Evolutionary conservation across 1,284 basidiomycete species (phyloP), one percentile per base, ranked within the genome.

Genomic region (Malassezia sympodialis): DNA sequence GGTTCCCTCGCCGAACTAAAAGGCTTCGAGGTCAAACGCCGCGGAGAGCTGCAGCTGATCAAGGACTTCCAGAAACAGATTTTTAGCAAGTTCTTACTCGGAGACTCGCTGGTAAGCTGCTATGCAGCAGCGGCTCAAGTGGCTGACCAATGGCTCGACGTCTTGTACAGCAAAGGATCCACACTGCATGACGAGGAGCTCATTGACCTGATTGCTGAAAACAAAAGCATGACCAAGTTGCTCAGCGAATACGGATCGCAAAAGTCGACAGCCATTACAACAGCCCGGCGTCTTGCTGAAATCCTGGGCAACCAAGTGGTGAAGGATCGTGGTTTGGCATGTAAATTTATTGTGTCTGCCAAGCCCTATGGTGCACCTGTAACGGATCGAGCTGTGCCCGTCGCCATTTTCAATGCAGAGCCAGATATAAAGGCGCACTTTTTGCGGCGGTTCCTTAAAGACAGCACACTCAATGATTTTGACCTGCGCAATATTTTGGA

Each of bases 61-160:
- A 99, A 99, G 78, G 94, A 93, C 66, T 99, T 99, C 81, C 94
- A 99, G 75, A 90, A 89, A 6, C 89, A 94, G 69, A 90, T 99
- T 69, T 99, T 99, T 75, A 90, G 94, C 77, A 93, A 88, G 72
- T 99, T 98, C 79, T 77, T 98, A 44, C 82, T 96, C 0, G 94
- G 94, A 0, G 80, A 82, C 0, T 96, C 91, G 0, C 88, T 88
- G 1, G 85, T 91, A 70, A 91, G 96, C 69, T 98, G 94, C 75
- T 98, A 99, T 70, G 83, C 84, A 5, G 88, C 87, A 0, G 94
- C 98, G 21, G 93, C 94, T 1, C 81, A 87, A 59, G 84, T 96
- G 28, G 94, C 94, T 17, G 83, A 99, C 74, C 89, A 91, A 66
- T 99, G 94, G 94, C 82, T 99, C 12, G 93, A 99, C 68, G 87